These are phyloP conservation scores for Auxenochlorella pyrenoidosa DNA, from an alignment of 139 green algal genomes.

Conservation along the genomic window DNA sequence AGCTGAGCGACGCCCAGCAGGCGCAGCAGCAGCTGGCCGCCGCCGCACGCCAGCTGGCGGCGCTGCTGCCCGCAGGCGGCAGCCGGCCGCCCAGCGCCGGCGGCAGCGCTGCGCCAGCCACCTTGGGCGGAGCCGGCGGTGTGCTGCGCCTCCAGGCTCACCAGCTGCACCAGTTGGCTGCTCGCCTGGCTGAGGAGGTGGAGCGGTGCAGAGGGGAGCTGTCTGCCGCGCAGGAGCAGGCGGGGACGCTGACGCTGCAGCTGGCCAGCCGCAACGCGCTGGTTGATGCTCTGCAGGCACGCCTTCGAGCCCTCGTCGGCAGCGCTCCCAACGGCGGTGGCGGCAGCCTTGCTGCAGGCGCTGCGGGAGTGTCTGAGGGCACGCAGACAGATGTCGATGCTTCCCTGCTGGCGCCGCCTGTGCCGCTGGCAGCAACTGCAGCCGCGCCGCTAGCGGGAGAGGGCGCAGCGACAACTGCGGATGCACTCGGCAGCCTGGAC, in stretches of 20 bases:
- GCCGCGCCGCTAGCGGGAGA: not conserved
- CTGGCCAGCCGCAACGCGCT: constrained; percentile 27
- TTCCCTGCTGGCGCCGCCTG: not conserved
- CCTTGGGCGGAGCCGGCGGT: not conserved
- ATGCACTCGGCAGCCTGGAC: constrained; percentile 33
- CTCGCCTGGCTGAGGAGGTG: not conserved
- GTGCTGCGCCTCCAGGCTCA: constrained; percentile 15
- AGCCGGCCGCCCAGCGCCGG: not conserved
- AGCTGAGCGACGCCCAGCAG: constrained; percentile 31
- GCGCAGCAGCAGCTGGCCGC: constrained; percentile 28
- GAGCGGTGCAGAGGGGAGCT: not conserved
- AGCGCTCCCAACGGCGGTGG: not conserved
- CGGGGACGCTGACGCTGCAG: constrained; percentile 6
- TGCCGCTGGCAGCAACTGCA: not conserved
- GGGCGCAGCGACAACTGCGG: not conserved
- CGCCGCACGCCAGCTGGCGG: not conserved
- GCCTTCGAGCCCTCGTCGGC: not conserved
- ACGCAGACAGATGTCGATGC: not conserved
- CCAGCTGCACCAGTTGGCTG: constrained; percentile 8
- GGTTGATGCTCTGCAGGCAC: constrained; percentile 26
- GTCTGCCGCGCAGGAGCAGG: not conserved
- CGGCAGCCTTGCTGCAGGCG: not conserved
- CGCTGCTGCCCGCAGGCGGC: not conserved
- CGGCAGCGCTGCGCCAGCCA: not conserved
- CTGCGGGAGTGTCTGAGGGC: not conserved